Conservation (phyloP, 2,329 filamentous ascomycete genomes). For the Aspergillus ruber region DNA sequence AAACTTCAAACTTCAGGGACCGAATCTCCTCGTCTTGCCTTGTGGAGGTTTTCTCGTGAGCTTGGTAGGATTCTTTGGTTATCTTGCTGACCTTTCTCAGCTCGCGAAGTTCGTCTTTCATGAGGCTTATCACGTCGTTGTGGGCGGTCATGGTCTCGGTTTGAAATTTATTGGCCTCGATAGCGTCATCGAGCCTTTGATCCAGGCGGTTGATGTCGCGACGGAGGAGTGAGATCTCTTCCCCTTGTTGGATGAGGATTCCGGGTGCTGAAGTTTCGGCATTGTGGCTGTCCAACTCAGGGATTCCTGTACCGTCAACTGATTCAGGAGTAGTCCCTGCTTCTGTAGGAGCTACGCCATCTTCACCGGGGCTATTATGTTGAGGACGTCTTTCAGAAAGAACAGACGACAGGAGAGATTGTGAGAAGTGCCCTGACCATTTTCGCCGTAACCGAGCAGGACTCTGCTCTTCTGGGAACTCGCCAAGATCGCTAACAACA, state of each 20-base stretch:
- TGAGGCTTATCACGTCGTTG: too few species aligned
- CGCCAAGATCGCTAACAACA: constrained; percentile 17
- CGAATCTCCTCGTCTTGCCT: not conserved
- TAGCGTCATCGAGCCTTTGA: too few species aligned
- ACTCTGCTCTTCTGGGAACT: constrained; percentile 5
- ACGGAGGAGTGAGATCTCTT: not conserved
- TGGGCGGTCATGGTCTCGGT: constrained; percentile 9
- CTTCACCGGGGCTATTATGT: not conserved
- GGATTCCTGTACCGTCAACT: too few species aligned
- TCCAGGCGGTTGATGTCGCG: too few species aligned
- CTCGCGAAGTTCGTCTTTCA: constrained; percentile 1
- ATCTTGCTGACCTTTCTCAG: not conserved
- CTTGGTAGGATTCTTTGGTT: not conserved
- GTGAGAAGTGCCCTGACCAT: not conserved
- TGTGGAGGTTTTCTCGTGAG: not conserved
- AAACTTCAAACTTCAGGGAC: not conserved
- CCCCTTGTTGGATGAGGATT: not conserved
- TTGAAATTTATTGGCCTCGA: constrained; percentile 5
- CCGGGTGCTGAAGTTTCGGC: not conserved
- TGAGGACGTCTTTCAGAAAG: not conserved
- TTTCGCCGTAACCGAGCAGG: not conserved
- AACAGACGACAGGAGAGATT: not conserved
- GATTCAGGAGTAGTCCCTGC: not conserved
- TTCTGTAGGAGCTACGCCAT: not conserved
- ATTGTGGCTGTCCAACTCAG: too few species aligned